Evolutionary conservation across 768 basidiomycete genomes (phyloP).

Genomic region (Mycena albidolilacea): DNA sequence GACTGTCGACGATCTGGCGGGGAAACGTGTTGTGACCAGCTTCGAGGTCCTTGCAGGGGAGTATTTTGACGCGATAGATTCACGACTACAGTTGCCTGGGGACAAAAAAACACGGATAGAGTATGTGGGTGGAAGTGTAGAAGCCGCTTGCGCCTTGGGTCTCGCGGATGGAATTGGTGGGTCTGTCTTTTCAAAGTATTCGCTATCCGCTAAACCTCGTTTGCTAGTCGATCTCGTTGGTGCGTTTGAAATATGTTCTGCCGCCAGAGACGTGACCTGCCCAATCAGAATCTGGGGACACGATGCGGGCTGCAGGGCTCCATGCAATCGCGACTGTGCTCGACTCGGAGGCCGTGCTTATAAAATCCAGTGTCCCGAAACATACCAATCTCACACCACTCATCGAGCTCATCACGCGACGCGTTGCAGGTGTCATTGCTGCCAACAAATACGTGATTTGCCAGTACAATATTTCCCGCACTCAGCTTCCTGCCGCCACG

Average conservation of each 20-base stretch:
- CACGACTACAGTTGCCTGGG: slow-evolving; percentile 66
- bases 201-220: neutral
- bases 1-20: slow-evolving; percentile 84
- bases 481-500: slow-evolving; percentile 71
- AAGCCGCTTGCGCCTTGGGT: slow-evolving; percentile 96
- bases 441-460: slow-evolving; percentile 90
- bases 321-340: slow-evolving; percentile 94
- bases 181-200: slow-evolving; percentile 1
- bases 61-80: slow-evolving; percentile 74
- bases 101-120: slow-evolving; percentile 85
- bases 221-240: slow-evolving; percentile 92
- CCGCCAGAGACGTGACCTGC: neutral
- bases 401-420: slow-evolving; percentile 85
- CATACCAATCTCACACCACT: slow-evolving; percentile 74
- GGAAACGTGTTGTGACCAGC: slow-evolving; percentile 94
- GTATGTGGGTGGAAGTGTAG: slow-evolving; percentile 97
- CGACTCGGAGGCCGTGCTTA: slow-evolving; percentile 91
- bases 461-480: slow-evolving; percentile 89
- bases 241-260: slow-evolving; percentile 54
- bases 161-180: slow-evolving; percentile 96
- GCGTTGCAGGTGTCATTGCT: slow-evolving; percentile 94
- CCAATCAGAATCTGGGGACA: slow-evolving; percentile 93
- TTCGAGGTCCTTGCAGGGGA: slow-evolving; percentile 90
- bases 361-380: slow-evolving; percentile 80
- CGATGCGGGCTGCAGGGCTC: slow-evolving; percentile 98